Evolutionary conservation across 2,329 filamentous ascomycete species (phyloP).

Genomic region (Epichloe sibirici): DNA sequence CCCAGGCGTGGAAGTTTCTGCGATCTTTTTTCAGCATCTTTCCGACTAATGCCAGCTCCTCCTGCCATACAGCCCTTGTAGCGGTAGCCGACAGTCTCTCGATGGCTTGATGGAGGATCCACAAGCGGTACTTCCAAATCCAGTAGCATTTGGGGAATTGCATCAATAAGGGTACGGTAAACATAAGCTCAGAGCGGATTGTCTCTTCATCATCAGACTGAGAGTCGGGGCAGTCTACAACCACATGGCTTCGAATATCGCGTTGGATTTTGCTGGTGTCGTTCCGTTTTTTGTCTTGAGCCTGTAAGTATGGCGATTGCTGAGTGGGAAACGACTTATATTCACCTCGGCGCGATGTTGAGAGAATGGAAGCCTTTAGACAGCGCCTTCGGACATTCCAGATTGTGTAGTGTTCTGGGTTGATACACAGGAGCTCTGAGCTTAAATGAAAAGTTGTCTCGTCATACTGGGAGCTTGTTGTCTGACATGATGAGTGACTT

Average conservation of each 20-base stretch:
- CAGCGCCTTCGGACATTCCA: constrained; percentile 78
- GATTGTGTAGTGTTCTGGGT: constrained; percentile 83
- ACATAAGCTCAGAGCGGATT: constrained; percentile 63
- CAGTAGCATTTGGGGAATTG: constrained; percentile 96
- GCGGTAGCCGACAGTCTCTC: constrained; percentile 41
- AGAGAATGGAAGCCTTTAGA: constrained; percentile 33
- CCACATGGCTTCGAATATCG: background rate
- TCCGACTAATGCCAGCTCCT: constrained; percentile 67
- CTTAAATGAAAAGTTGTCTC: constrained; percentile 9
- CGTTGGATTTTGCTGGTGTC: background rate
- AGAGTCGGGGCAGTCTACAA: background rate
- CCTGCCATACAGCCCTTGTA: constrained; percentile 63
- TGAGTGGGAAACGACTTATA: background rate
- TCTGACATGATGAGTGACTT: background rate
- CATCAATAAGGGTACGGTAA: constrained; percentile 72
- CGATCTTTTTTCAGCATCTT: constrained; percentile 83
- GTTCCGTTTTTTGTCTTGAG: background rate
- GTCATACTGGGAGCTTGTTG: background rate
- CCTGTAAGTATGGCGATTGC: background rate
- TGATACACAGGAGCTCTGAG: constrained; percentile 60
- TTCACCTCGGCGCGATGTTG: background rate
- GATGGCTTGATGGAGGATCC: constrained; percentile 66
- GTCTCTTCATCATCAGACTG: constrained; percentile 16
- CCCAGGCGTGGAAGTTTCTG: constrained; percentile 95
- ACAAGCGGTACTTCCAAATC: constrained; percentile 95